Evolutionary conservation across 139 green algal species (phyloP).

Genomic region (Chlorella sp.): DNA sequence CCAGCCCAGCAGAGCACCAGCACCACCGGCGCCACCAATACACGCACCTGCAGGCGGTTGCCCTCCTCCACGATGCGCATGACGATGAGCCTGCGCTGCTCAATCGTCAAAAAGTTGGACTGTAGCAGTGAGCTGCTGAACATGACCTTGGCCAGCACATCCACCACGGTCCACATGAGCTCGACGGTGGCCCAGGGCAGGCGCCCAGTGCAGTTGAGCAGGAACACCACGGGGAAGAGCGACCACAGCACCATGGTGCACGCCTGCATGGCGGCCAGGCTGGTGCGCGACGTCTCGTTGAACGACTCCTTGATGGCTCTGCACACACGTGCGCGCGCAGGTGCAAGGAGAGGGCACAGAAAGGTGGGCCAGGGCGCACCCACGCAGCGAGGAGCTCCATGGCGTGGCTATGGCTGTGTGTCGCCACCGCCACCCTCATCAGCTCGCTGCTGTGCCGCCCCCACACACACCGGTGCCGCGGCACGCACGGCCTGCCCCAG

Average conservation of each 20-base stretch:
- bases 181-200: conserved; percentile 19
- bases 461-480: too few relatives aligned
- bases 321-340: not conserved
- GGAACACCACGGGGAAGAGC: conserved; percentile 24
- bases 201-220: conserved; percentile 12
- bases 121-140: conserved; percentile 10
- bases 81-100: conserved; percentile 37
- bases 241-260: conserved; percentile 31
- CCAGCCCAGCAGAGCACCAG: too few relatives aligned
- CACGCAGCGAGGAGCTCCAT: not conserved
- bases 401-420: not conserved
- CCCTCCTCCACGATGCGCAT: conserved; percentile 40
- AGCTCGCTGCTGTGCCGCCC: not conserved
- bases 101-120: conserved; percentile 31
- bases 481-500: too few relatives aligned
- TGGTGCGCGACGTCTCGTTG: conserved; percentile 12
- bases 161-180: conserved; percentile 24
- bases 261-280: conserved; percentile 14
- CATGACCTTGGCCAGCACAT: conserved; percentile 31
- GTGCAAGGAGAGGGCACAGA: not conserved
- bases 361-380: not conserved
- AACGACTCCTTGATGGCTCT: conserved; percentile 17
- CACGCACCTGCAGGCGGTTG: conserved; percentile 4
- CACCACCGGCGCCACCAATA: not conserved
- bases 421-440: not conserved